phyloP scores from a whole-genome alignment of 306 rosid species.

The Astragalus membranaceus region DNA sequence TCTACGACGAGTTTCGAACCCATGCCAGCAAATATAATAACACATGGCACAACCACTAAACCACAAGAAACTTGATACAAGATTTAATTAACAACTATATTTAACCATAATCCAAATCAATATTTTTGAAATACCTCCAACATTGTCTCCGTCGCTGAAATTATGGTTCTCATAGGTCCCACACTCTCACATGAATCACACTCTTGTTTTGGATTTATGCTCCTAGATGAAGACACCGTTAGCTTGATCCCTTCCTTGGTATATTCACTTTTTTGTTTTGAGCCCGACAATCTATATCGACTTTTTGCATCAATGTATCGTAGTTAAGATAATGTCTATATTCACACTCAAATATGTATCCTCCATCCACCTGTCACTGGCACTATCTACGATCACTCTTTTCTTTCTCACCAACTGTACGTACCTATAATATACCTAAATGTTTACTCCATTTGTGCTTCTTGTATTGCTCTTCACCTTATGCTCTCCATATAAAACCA shows the following conservation, averaged over 20 bases:
- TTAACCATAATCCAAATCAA: too few relatives aligned
- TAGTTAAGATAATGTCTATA: neutral
- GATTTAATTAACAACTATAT: too few relatives aligned
- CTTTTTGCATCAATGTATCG: neutral
- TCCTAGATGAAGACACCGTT: neutral
- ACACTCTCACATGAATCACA: neutral
- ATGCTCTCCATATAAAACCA: too few relatives aligned
- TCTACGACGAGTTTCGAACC: too few relatives aligned
- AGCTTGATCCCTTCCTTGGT: neutral
- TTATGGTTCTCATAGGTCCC: neutral
- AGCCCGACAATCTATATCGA: neutral
- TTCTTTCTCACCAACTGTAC: too few relatives aligned
- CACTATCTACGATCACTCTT: neutral
- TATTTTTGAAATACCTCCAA: too few relatives aligned
- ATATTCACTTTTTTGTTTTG: neutral
- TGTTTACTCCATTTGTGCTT: too few relatives aligned
- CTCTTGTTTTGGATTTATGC: neutral
- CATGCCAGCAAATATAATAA: too few relatives aligned
- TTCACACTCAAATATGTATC: slow-evolving; percentile 26
- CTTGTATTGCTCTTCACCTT: too few relatives aligned
- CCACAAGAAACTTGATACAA: too few relatives aligned
- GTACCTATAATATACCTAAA: too few relatives aligned
- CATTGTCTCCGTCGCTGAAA: neutral
- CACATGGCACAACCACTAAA: too few relatives aligned
- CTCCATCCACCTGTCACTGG: slow-evolving; percentile 39